Evolutionary conservation across 768 basidiomycete genomes (phyloP).

Genomic region (Boletales sp.): DNA sequence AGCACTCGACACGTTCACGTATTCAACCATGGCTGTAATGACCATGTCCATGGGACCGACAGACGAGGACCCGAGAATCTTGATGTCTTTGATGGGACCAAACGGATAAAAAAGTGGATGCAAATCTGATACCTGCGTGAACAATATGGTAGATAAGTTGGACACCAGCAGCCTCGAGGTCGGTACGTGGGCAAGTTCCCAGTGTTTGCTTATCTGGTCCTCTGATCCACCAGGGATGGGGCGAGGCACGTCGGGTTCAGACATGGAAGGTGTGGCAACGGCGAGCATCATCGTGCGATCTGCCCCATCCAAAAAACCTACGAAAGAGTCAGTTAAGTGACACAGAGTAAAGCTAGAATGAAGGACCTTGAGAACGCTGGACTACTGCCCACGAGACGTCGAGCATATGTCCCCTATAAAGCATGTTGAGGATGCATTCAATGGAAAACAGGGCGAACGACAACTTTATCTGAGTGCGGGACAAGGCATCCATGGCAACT

Average conservation of each 20-base stretch:
- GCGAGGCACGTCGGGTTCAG: conserved; percentile 24
- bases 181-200: conserved; percentile 36
- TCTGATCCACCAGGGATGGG: conserved; percentile 27
- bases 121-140: conserved; percentile 63
- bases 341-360: neutral
- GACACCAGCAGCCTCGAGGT: conserved; percentile 56
- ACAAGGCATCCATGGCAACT: conserved; percentile 60
- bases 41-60: conserved; percentile 35
- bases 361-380: conserved; percentile 73
- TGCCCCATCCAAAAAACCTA: conserved; percentile 79
- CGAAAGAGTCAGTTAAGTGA: conserved; percentile 2
- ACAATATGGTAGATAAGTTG: conserved; percentile 63
- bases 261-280: conserved; percentile 36
- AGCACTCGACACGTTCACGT: conserved; percentile 49
- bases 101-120: conserved; percentile 74
- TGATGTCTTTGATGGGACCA: conserved; percentile 62
- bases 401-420: conserved; percentile 61
- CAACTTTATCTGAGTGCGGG: conserved; percentile 69
- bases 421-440: conserved; percentile 1
- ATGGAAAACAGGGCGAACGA: conserved; percentile 9
- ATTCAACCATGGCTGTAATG: conserved; percentile 63
- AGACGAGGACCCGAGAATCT: conserved; percentile 39
- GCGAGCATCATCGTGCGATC: conserved; percentile 68
- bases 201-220: conserved; percentile 29
- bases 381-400: conserved; percentile 89